Evolutionary conservation across 2,329 filamentous ascomycete species (phyloP), one percentile per base, ranked within the genome.

Genomic region (Ceratocystis alfenasii): DNA sequence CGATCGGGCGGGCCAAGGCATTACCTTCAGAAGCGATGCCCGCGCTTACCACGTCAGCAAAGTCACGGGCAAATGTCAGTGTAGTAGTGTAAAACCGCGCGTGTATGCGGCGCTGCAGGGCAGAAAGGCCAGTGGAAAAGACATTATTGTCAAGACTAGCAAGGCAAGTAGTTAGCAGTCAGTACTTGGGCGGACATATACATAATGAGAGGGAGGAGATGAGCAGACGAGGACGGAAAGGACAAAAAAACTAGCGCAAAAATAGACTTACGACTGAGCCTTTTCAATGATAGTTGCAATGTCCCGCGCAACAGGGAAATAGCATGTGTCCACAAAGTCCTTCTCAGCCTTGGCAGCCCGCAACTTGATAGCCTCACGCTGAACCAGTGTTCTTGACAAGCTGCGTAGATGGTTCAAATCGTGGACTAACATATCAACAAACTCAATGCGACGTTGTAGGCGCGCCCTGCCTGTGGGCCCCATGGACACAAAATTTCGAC

Each of bases 401-500:
- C 80, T 75, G 68, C 86, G 86, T 66, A 97, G 80, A 72, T 86
- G 85, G 69, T 88, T 86, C 68, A 99, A 84, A 72, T 97, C 92
- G 66, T 82, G 78, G 66, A 90, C 79, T 10, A 95, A 78, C 53
- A 80, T 81, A 70, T 92, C 82, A 6, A 90, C 91, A 74, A 99
- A 99, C 69, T 93, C 89, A 70, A 97, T 92, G 57, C 94, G 86
- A 67, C 91, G 83, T 63, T 87, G 81, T 36, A 99, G 80, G 62
- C 90, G 83, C 30, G 88, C 83, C 71, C 87, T 86, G 65, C 94
- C 94, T 60, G 85, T 86, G 50, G 88, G 86, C 5, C 94, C 94
- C 90, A 97, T 96, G 46, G 88, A 87, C n/a, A 88, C 88, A 75
- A 96, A 99, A 75, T 97, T 93, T 67, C 94, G 87, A 64, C 94